phyloP scores from a whole-genome alignment of 768 basidiomycete genomes.

The Mycena polygramma region DNA sequence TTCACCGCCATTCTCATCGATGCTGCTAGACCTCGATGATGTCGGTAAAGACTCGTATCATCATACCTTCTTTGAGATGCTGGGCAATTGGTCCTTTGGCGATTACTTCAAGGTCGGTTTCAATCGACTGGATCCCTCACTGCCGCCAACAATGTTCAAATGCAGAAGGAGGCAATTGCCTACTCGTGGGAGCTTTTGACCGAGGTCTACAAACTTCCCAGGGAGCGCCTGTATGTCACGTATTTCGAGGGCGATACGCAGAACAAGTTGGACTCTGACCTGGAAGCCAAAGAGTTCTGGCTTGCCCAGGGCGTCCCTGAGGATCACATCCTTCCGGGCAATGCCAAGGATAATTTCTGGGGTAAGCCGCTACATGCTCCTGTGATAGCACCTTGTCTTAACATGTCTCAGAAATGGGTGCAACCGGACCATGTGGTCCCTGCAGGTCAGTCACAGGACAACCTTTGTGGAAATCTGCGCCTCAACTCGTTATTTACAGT shows the following conservation, averaged over 20 bases:
- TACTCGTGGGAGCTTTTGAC: conserved; percentile 98
- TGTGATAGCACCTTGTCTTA: conserved; percentile 6
- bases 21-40: conserved; percentile 88
- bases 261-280: conserved; percentile 87
- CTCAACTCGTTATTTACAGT: conserved; percentile 52
- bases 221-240: conserved; percentile 94
- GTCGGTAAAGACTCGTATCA: conserved; percentile 99
- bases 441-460: conserved; percentile 71
- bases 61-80: conserved; percentile 99
- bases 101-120: conserved; percentile 96
- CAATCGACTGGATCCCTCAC: conserved; percentile 1
- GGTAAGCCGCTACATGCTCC: conserved; percentile 62
- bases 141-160: conserved; percentile 13
- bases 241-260: conserved; percentile 97
- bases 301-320: conserved; percentile 89
- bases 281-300: conserved; percentile 92
- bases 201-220: conserved; percentile 86
- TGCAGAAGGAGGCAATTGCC: conserved; percentile 89
- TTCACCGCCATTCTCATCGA: conserved; percentile 11
- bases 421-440: conserved; percentile 97
- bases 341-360: conserved; percentile 99
- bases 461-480: background rate
- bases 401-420: conserved; percentile 89
- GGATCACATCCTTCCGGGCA: conserved; percentile 92
- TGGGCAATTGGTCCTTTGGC: conserved; percentile 99